Percentiles rank a stretch among this genome's conserved stretches.
Evolutionary conservation across 2,329 filamentous ascomycete genomes (phyloP).

Genomic region (Curvularia hawaiiensis): DNA sequence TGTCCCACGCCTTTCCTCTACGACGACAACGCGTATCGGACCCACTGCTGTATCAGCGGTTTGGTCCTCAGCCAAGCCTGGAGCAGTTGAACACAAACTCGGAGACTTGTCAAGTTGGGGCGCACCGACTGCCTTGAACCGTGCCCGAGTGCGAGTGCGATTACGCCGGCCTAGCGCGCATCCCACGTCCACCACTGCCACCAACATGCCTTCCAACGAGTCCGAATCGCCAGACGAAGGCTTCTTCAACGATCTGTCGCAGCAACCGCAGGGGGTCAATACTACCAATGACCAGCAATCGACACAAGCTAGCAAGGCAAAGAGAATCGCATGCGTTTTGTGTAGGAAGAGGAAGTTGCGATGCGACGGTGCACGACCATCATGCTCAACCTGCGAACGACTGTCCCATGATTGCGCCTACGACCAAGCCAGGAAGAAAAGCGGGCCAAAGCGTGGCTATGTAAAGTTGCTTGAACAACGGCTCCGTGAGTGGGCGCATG

Average conservation of each 20-base stretch:
- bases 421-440: slow-evolving; percentile 92
- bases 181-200: slow-evolving; percentile 14
- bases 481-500: slow-evolving; percentile 68
- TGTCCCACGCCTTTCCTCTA: slow-evolving; percentile 5
- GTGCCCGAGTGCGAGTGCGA: slow-evolving; percentile 27
- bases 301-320: slow-evolving; percentile 59
- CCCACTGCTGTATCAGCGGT: slow-evolving; percentile 5
- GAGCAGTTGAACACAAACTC: not conserved
- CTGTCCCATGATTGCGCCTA: slow-evolving; percentile 87
- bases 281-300: slow-evolving; percentile 50
- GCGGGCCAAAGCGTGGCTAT: slow-evolving; percentile 91
- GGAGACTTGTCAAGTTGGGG: slow-evolving; percentile 1
- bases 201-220: slow-evolving; percentile 37
- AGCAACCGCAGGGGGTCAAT: slow-evolving; percentile 46
- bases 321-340: slow-evolving; percentile 92
- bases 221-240: slow-evolving; percentile 49
- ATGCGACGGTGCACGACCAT: slow-evolving; percentile 84
- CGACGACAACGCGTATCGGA: slow-evolving; percentile 1
- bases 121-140: slow-evolving; percentile 4
- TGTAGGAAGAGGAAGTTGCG: slow-evolving; percentile 91
- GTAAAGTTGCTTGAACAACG: slow-evolving; percentile 93
- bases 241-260: slow-evolving; percentile 64
- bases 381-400: slow-evolving; percentile 87
- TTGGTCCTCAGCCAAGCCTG: not conserved
- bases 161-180: slow-evolving; percentile 11